Base-by-base conservation (phyloP, 352 stramenopile species). In the Pythium phragmitis region DNA sequence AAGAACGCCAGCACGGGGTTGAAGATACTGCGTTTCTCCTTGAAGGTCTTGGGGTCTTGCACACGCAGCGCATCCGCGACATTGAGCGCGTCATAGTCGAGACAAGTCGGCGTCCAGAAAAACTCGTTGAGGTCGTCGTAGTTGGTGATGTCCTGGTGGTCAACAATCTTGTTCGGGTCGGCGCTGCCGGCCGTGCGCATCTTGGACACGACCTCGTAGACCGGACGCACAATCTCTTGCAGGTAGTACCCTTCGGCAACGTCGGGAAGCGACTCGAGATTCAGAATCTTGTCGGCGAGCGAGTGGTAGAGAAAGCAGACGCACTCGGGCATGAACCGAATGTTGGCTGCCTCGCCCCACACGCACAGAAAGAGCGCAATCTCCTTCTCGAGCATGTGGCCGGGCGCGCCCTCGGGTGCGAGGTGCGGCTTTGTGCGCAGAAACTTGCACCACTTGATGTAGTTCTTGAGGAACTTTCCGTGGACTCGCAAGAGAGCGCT, bases 371-470 rank as follows among this genome's bases (percentile, higher is more conserved):
- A 95, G 9, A 96, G 77, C 49, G 88, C 88, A 43, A 92, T 49
- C 65, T 96, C 81, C 1, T 71, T 71, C 68, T 89, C 81, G 0
- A 75, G 78, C 8, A 64, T 30, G 67, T 63, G 7, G 69, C 74
- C 2, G 39, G 14, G 1, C 68, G 50, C 28, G 67, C 43, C 23
- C 71, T 63, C 14, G 54, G 67, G 79, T 21, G 87, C 71, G 64
- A 97, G 89, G 46, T 91, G 80, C 13, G 97, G 97, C 49, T 82
- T 73, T 2, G 95, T 89, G 36, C 84, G 83, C 57, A 99, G 77
- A 59, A 96, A 96, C 50, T 83, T 67, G 75, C 97, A 99, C 97
- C 97, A 99, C 65, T 96, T 96, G 63, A 63, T 61, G 69, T 98
- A 97, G 75, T 98, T 98, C 14, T 78, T 79, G 72, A 97, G 96